phyloP scores from a whole-genome alignment of 2,329 filamentous ascomycete genomes.

The Penicillium capsulatum region DNA sequence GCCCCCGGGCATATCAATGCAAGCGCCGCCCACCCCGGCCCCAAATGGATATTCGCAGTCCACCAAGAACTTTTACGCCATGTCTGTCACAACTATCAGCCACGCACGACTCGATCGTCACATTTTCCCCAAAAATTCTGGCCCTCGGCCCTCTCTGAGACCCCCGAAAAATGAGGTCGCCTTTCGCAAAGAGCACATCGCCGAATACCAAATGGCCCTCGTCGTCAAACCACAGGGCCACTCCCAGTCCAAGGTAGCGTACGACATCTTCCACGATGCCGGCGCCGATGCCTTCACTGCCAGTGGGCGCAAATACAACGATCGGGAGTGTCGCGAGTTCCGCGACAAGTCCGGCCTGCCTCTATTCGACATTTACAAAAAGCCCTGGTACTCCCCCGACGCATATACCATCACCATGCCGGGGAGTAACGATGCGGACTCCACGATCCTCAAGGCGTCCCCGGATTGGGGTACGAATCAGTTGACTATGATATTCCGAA shows the following conservation, averaged over 20 bases:
- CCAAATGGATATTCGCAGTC: no score
- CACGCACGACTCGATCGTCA: neutral
- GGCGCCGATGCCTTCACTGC: constrained; percentile 18
- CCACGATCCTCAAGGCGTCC: constrained; percentile 9
- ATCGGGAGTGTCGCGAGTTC: constrained; percentile 23
- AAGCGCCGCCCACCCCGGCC: no score
- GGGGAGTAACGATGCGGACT: constrained; percentile 4
- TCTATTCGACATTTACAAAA: constrained; percentile 23
- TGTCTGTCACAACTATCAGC: neutral
- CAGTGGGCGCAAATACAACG: constrained; percentile 23
- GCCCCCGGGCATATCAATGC: no score
- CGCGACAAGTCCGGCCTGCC: constrained; percentile 25
- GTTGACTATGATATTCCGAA: constrained; percentile 16
- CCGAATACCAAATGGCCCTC: neutral
- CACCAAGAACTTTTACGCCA: neutral
- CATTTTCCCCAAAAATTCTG: neutral
- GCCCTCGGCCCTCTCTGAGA: neutral
- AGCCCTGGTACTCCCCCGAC: constrained; percentile 2
- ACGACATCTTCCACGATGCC: constrained; percentile 19
- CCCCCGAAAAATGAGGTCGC: neutral
- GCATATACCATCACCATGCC: constrained; percentile 36
- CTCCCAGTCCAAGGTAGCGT: constrained; percentile 20
- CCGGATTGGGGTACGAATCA: constrained; percentile 5
- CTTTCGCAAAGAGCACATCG: neutral
- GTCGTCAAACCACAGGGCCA: neutral